These are phyloP conservation scores for Sphaerosporella brunnea DNA, from an alignment of 495 filamentous ascomycete genomes.

Conservation along the genomic window DNA sequence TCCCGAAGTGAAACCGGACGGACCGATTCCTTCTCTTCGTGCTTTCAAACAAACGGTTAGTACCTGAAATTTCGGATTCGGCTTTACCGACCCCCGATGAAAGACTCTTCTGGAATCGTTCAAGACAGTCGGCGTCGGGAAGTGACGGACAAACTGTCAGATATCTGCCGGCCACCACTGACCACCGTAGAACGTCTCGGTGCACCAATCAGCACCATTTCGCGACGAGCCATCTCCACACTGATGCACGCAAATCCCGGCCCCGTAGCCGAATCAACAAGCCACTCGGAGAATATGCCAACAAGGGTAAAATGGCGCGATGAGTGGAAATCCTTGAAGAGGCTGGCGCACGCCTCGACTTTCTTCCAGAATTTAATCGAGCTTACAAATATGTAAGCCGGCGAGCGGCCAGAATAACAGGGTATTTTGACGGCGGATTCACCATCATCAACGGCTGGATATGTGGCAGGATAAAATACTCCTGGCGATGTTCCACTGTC, in stretches of 20 bases:
- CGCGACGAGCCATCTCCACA: not conserved
- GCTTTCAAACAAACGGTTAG: not conserved
- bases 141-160: not conserved
- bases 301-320: conserved; percentile 21
- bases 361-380: too few species aligned
- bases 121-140: not conserved
- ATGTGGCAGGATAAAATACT: not conserved
- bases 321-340: conserved; percentile 7
- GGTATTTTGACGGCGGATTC: not conserved
- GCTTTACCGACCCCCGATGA: not conserved
- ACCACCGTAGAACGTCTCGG: not conserved
- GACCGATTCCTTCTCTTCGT: not conserved
- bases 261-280: conserved; percentile 15
- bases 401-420: not conserved
- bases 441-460: not conserved
- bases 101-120: too few species aligned
- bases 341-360: not conserved
- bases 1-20: not conserved
- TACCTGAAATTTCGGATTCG: not conserved
- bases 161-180: too few species aligned
- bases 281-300: conserved; percentile 19
- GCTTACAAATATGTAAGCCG: too few species aligned
- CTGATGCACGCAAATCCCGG: too few species aligned
- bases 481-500: not conserved
- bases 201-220: not conserved